Evolutionary conservation across 495 filamentous ascomycete genomes (phyloP).

Genomic region (Melanomma pulvis-pyrius): DNA sequence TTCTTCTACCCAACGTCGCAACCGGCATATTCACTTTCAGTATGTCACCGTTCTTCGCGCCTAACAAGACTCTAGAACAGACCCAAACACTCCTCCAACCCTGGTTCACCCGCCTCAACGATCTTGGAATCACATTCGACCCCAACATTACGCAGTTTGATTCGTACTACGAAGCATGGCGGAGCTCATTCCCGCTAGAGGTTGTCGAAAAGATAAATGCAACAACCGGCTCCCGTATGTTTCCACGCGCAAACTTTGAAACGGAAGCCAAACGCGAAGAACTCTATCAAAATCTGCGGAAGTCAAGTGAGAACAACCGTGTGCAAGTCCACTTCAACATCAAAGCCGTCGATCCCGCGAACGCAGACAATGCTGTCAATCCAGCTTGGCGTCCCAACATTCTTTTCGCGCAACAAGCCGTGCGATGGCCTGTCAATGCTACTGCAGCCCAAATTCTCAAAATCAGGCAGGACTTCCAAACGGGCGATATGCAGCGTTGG

Average conservation of each 20-base stretch:
- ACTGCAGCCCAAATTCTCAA: conserved; percentile 24
- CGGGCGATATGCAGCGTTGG: conserved; percentile 32
- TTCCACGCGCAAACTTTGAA: conserved; percentile 32
- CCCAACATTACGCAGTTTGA: conserved; percentile 32
- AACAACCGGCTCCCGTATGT: conserved; percentile 25
- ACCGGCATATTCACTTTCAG: conserved; percentile 32
- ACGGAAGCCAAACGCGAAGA: conserved; percentile 28
- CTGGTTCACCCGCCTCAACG: conserved; percentile 25
- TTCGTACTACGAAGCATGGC: conserved; percentile 30
- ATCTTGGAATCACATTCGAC: conserved; percentile 22
- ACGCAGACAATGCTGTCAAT: conserved; percentile 36
- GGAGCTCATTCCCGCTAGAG: conserved; percentile 19
- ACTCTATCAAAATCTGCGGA: conserved; percentile 18
- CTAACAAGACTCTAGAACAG: conserved; percentile 24
- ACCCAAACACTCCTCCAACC: conserved; percentile 24
- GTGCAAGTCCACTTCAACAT: conserved; percentile 36
- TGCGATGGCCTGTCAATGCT: conserved; percentile 27
- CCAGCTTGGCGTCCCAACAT: conserved; percentile 34
- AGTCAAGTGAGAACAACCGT: conserved; percentile 27
- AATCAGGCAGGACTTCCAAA: conserved; percentile 23
- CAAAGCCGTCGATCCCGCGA: conserved; percentile 28
- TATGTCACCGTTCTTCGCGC: conserved; percentile 33
- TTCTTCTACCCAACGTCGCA: conserved; percentile 15
- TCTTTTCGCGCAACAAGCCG: conserved; percentile 31
- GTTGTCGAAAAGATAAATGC: conserved; percentile 26